Base-by-base conservation (phyloP, 2,329 filamentous ascomycete species). In the Pyrenochaeta sp. region DNA sequence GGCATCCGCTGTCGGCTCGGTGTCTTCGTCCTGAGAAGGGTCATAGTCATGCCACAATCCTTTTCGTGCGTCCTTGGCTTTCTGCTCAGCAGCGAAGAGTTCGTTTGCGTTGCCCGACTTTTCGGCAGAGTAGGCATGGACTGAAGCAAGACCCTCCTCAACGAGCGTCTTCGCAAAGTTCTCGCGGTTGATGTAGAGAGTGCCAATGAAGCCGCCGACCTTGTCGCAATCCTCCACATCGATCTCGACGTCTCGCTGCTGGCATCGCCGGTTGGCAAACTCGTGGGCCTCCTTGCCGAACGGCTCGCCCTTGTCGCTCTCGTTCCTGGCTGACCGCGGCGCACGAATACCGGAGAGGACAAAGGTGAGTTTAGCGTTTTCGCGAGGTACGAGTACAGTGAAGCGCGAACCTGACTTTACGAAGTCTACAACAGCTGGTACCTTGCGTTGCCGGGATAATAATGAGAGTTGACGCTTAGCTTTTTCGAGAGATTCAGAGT, bases 341-440 rank as follows among this genome's bases (percentile, higher is more conserved):
- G 92, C 92, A 58, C 93, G 91, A 67, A 99, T 95, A 47, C 95
- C 94, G 52, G 91, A 94, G 47, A 99, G 87, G 3, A 99, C 93
- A 75, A 99, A 90, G 1, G 94, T 99, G 59, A 99, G 84, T 83
- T 97, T 98, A 73, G 94, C 89, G 71, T 92, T 93, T 76, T 99
- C 95, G 36, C 93, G 90, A 46, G 95, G 94, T 48, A 99, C 88
- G 9, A 99, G 83, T 36, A 99, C 85, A 27, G 92, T 96, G 79
- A 98, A 99, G 66, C 95, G 88, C 40, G 93, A 96, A 30, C 91
- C 95, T n/a, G 93, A 91, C 81, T 98, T 97, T 83, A 96, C 95
- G 77, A 96, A 99, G 78, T 99, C 95, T 42, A 99, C 93, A 67
- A 99, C 85, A 10, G 91, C 95, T 7, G 95, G 93, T 3, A 98